Evolutionary conservation across 352 stramenopile species (phyloP), one percentile per base, ranked within the genome.

Genomic region (Phytophthora ohioensis): DNA sequence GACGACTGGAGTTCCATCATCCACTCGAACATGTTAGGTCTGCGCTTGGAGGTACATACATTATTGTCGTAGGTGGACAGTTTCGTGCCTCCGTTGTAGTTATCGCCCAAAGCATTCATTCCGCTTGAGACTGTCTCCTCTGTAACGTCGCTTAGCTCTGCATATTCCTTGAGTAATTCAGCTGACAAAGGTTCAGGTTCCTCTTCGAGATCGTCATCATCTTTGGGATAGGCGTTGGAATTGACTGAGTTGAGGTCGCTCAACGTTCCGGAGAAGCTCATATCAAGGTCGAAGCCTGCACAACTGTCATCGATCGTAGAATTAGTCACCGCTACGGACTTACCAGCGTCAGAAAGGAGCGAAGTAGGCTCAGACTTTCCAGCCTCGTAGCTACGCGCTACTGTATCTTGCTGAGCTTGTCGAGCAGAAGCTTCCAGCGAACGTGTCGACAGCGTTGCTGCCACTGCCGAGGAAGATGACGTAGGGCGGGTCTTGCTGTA

Each of bases 1-100:
- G 73, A 76, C 5, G 54, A 73, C 34, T 88, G 78, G 6, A 88
- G 59, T 27, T 67, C 75, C 54, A 73, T 69, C 49, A 88, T 84
- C 72, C 63, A 74, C 47, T 76, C 63, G 10, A 74, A 30, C 68
- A 76, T 69, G 36, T 67, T 52, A 10, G 56, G 62, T 51, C 34
- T 43, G 5, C 6, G 56, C 32, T 62, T 72, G 41, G 30, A 49
- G 11, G 45, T 27, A 42, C 21, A 13, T 32, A 0, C 11, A 27
- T 27, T 27, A 27, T 27, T 17, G 34, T 34, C 38, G 12, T 45
- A 11, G 4, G n/a, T 31, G 35, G 34, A 38, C 27, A 43, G 27
- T 9, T 58, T 68, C 10, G 51, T 36, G 36, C 55, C 36, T 12
- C 56, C 15, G 46, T 17, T 32, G 36, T 69, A 62, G 43, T 36